Conservation (phyloP, 805 yeast species). For the Candida koratica region DNA sequence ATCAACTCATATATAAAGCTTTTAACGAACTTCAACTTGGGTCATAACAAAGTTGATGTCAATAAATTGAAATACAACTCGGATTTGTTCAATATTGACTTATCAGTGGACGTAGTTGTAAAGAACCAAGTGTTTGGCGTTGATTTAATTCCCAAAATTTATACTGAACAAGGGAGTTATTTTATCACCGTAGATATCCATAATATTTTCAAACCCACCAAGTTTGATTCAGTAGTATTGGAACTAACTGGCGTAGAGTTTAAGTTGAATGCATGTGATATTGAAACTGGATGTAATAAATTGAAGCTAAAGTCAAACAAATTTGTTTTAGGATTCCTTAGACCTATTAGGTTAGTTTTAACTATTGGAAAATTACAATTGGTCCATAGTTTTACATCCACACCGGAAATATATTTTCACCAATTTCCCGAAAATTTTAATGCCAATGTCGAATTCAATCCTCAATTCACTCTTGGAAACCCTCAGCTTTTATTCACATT, state of each 20-base stretch:
- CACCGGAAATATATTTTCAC: conserved; percentile 6
- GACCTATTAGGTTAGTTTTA: conserved; percentile 17
- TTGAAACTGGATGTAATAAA: neutral
- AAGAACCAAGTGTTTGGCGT: conserved; percentile 23
- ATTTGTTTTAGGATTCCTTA: conserved; percentile 22
- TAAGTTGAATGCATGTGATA: neutral
- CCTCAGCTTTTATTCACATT: conserved; percentile 9
- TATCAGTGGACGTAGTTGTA: conserved; percentile 17
- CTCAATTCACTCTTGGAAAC: conserved; percentile 8
- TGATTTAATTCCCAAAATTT: conserved; percentile 34
- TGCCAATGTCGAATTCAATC: conserved; percentile 4
- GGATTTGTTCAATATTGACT: conserved; percentile 14
- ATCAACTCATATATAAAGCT: conserved; percentile 40
- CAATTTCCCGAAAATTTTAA: conserved; percentile 7
- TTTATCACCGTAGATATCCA: conserved; percentile 30
- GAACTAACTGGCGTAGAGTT: conserved; percentile 17
- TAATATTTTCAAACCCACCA: conserved; percentile 26
- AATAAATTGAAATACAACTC: conserved; percentile 19
- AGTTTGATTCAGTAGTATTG: conserved; percentile 21
- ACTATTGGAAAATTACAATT: conserved; percentile 19
- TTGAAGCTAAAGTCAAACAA: conserved; percentile 12
- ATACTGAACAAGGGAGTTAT: conserved; percentile 29
- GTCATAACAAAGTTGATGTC: conserved; percentile 19
- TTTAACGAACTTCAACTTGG: conserved; percentile 27
- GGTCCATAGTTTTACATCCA: conserved; percentile 13